phyloP scores from a whole-genome alignment of 2,329 filamentous ascomycete genomes.

The Fusarium buharicum region DNA sequence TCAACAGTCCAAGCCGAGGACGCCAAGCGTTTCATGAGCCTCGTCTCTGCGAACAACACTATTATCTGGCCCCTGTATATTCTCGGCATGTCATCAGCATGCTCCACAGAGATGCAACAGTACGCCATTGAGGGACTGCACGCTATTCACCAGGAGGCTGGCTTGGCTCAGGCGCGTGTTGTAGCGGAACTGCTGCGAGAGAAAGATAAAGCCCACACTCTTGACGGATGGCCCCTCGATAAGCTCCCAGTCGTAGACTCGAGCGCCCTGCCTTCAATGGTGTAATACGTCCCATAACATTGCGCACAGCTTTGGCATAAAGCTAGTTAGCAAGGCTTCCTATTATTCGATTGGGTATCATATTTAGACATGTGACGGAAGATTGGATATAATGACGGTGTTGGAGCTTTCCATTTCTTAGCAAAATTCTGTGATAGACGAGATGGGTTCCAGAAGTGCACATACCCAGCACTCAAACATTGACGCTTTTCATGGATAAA shows the following conservation, averaged over 20 bases:
- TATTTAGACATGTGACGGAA: slow-evolving; percentile 11
- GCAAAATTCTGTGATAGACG: slow-evolving; percentile 26
- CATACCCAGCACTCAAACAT: slow-evolving; percentile 30
- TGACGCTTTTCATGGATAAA: slow-evolving; percentile 3
- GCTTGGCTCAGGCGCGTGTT: slow-evolving; percentile 56
- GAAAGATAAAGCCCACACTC: slow-evolving; percentile 36
- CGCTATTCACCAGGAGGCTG: slow-evolving; percentile 58
- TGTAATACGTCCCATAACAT: slow-evolving; percentile 34
- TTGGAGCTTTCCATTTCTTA: slow-evolving; percentile 29
- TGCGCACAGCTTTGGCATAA: neutral
- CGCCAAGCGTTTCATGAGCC: slow-evolving; percentile 59
- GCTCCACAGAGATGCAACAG: slow-evolving; percentile 53
- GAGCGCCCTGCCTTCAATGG: slow-evolving; percentile 41
- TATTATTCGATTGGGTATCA: slow-evolving; percentile 12
- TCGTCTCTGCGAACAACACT: slow-evolving; percentile 60
- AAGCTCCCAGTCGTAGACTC: slow-evolving; percentile 46
- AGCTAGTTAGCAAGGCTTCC: neutral
- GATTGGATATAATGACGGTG: slow-evolving; percentile 16
- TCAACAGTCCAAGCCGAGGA: slow-evolving; percentile 50
- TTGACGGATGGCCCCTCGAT: slow-evolving; percentile 12
- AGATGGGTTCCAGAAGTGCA: slow-evolving; percentile 21
- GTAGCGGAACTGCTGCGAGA: slow-evolving; percentile 57
- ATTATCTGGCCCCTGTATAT: slow-evolving; percentile 63
- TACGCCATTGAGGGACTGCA: slow-evolving; percentile 59
- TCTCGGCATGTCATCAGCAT: slow-evolving; percentile 60